A percentile compares a stretch with the other conserved stretches of the same genome.
phyloP scores from a whole-genome alignment of 1,139 yeast species.

The Hansenula lynferdii region DNA sequence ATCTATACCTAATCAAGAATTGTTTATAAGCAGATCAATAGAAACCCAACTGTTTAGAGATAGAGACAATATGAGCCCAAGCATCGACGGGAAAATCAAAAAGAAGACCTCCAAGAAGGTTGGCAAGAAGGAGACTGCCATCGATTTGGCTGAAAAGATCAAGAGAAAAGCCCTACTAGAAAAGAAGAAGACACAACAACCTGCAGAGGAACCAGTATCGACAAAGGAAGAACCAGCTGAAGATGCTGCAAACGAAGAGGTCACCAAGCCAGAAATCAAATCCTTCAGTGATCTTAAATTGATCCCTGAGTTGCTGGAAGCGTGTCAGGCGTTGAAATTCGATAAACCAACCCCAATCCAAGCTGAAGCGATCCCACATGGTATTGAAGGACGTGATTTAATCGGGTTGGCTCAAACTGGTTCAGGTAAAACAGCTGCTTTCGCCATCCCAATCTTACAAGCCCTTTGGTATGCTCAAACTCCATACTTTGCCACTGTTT shows the following conservation, averaged over 20 bases:
- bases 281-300: slow-evolving; percentile 50
- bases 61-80: slow-evolving; percentile 2
- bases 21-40: too few relatives aligned
- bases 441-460: slow-evolving; percentile 87
- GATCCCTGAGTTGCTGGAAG: slow-evolving; percentile 77
- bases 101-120: slow-evolving; percentile 16
- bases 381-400: slow-evolving; percentile 78
- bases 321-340: slow-evolving; percentile 64
- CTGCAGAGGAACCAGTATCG: slow-evolving; percentile 3
- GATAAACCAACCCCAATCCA: slow-evolving; percentile 87
- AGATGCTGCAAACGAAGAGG: slow-evolving; percentile 17
- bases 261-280: slow-evolving; percentile 22
- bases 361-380: slow-evolving; percentile 86
- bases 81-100: slow-evolving; percentile 8
- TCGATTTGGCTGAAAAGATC: slow-evolving; percentile 39
- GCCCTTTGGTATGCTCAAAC: slow-evolving; percentile 85
- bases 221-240: slow-evolving; percentile 13
- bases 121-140: slow-evolving; percentile 20
- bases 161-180: slow-evolving; percentile 46
- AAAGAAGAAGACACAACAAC: slow-evolving; percentile 18
- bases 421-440: slow-evolving; percentile 83
- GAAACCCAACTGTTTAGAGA: too few relatives aligned
- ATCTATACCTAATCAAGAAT: background rate
- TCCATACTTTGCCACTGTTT: slow-evolving; percentile 82
- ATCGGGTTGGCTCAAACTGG: slow-evolving; percentile 84